Percentiles rank a stretch among this genome's conserved stretches.
Evolutionary conservation across 805 yeast species (phyloP).

Genomic region (Sugiyamaella chiloensis): DNA sequence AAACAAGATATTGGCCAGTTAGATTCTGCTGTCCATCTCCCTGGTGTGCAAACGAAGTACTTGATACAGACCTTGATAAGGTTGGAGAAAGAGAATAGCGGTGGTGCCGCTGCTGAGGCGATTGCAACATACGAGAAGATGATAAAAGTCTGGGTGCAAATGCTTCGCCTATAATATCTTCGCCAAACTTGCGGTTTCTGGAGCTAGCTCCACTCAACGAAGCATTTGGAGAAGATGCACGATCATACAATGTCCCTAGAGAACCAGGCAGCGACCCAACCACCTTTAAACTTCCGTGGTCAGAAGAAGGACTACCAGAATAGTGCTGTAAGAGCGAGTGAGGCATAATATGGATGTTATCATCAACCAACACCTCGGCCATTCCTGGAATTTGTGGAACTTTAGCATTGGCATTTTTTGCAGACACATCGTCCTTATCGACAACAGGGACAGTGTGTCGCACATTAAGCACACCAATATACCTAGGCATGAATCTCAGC

Average conservation of each 20-base stretch:
- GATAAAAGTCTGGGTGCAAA: slow-evolving; percentile 47
- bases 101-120: slow-evolving; percentile 3
- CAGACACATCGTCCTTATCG: slow-evolving; percentile 20
- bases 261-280: slow-evolving; percentile 11
- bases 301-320: slow-evolving; percentile 43
- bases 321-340: slow-evolving; percentile 68
- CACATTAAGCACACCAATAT: slow-evolving; percentile 91
- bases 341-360: slow-evolving; percentile 89
- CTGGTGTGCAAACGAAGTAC: neutral
- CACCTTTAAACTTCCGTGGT: slow-evolving; percentile 7
- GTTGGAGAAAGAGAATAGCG: neutral
- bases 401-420: neutral
- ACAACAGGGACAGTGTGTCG: slow-evolving; percentile 54
- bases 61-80: neutral
- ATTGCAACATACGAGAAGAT: neutral
- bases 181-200: slow-evolving; percentile 68
- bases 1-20: neutral
- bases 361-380: slow-evolving; percentile 80
- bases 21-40: neutral
- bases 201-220: slow-evolving; percentile 55
- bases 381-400: slow-evolving; percentile 40
- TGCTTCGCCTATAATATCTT: slow-evolving; percentile 67
- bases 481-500: slow-evolving; percentile 83
- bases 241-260: neutral
- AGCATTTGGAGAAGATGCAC: slow-evolving; percentile 27